A percentile compares a stretch with the other conserved stretches of the same genome.
phyloP scores from a whole-genome alignment of 2,329 filamentous ascomycete species.

The Phialophora expanda region DNA sequence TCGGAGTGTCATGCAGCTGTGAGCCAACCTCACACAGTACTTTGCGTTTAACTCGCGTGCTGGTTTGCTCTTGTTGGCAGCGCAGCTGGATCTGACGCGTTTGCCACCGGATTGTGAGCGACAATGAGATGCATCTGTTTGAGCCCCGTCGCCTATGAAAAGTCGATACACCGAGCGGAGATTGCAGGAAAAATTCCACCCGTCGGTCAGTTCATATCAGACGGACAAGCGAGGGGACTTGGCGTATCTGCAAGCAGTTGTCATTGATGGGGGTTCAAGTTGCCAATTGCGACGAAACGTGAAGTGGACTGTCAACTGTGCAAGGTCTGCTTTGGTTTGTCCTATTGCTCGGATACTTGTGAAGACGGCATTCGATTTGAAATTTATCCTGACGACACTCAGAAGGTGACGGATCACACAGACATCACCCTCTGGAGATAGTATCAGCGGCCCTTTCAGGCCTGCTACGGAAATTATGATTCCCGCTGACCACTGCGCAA shows the following conservation, averaged over 20 bases:
- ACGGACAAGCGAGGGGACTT: conserved; percentile 47
- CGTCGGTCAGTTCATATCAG: conserved; percentile 10
- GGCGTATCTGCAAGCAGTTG: conserved; percentile 57
- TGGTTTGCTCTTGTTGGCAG: neutral
- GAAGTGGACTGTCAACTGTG: neutral
- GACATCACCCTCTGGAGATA: conserved; percentile 47
- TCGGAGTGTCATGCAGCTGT: conserved; percentile 26
- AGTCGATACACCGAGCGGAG: conserved; percentile 15
- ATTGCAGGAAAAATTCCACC: conserved; percentile 13
- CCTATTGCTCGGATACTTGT: conserved; percentile 47
- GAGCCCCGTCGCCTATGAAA: conserved; percentile 24
- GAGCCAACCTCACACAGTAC: neutral
- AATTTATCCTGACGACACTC: neutral
- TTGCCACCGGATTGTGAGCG: conserved; percentile 24
- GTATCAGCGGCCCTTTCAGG: conserved; percentile 48
- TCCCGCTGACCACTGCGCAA: conserved; percentile 41
- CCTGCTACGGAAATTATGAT: conserved; percentile 46
- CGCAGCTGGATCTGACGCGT: conserved; percentile 26
- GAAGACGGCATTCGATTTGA: conserved; percentile 33
- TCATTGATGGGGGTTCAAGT: conserved; percentile 48
- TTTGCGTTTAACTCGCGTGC: neutral
- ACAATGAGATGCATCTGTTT: conserved; percentile 24
- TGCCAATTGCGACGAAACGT: neutral
- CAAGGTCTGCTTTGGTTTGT: conserved; percentile 53
- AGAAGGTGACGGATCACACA: neutral